Percentiles rank a stretch among this genome's conserved stretches.
Evolutionary conservation across 2,329 filamentous ascomycete genomes (phyloP).

Genomic region (Fusarium protoensiforme): DNA sequence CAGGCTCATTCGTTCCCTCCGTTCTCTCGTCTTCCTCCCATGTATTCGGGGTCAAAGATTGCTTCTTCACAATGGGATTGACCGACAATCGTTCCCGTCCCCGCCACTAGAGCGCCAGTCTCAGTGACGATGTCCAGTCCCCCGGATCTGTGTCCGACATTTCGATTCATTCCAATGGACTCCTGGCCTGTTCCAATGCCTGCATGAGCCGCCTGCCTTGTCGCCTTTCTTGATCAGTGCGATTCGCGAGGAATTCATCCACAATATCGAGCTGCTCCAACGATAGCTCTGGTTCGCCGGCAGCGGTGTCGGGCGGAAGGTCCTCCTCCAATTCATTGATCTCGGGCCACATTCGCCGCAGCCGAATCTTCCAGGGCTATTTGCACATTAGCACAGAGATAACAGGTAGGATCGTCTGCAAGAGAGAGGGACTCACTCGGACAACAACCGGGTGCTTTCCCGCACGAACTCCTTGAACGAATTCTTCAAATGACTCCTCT

Average conservation of each 20-base stretch:
- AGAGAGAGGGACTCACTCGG: slow-evolving; percentile 31
- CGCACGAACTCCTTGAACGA: slow-evolving; percentile 10
- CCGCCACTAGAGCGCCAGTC: no score
- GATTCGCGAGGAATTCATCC: slow-evolving; percentile 29
- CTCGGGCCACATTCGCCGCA: slow-evolving; percentile 33
- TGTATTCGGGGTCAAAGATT: background rate
- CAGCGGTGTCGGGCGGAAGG: background rate
- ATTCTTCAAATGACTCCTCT: slow-evolving; percentile 3
- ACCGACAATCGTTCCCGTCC: no score
- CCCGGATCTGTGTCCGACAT: background rate
- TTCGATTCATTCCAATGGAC: background rate
- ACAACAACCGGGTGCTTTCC: slow-evolving; percentile 28
- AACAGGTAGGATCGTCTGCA: background rate
- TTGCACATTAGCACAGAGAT: background rate
- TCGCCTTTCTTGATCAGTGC: slow-evolving; percentile 18
- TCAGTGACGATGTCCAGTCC: background rate
- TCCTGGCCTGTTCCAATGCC: slow-evolving; percentile 8
- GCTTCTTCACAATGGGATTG: background rate
- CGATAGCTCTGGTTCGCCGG: slow-evolving; percentile 18
- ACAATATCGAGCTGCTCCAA: slow-evolving; percentile 32
- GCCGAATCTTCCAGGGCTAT: slow-evolving; percentile 39
- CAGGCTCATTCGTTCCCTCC: background rate
- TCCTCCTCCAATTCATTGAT: slow-evolving; percentile 23
- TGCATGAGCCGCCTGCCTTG: slow-evolving; percentile 7
- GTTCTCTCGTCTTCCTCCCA: background rate